Percentiles rank a stretch among this genome's conserved stretches.
These are phyloP conservation scores for Schizophyllum amplum DNA, from an alignment of 1,284 basidiomycete genomes.

Conservation along the genomic window DNA sequence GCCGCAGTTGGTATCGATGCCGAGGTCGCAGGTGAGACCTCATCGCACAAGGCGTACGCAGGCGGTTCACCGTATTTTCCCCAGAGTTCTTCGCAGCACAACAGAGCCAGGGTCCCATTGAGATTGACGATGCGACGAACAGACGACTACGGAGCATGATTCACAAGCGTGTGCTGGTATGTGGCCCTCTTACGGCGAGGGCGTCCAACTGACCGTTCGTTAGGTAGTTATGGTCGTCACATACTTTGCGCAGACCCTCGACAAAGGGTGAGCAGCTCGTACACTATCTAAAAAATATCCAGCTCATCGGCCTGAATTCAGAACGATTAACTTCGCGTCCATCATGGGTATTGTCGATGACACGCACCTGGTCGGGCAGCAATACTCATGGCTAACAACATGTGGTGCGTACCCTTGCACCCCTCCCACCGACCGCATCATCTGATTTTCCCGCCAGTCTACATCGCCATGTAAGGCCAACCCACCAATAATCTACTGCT, in stretches of 20 bases:
- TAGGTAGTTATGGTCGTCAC: slow-evolving; percentile 44
- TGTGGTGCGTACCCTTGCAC: slow-evolving; percentile 26
- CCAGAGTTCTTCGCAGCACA: not conserved
- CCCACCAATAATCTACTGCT: not conserved
- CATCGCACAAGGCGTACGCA: too few relatives aligned
- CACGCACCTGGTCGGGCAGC: slow-evolving; percentile 36
- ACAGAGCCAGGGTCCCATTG: slow-evolving; percentile 13
- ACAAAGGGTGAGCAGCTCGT: slow-evolving; percentile 33
- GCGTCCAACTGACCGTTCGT: not conserved
- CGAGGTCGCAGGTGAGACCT: too few relatives aligned
- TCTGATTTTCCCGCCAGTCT: slow-evolving; percentile 21
- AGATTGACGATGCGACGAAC: slow-evolving; percentile 39
- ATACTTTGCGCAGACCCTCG: slow-evolving; percentile 45
- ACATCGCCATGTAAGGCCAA: slow-evolving; percentile 30
- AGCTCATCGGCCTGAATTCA: too few relatives aligned
- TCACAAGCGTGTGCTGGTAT: slow-evolving; percentile 40
- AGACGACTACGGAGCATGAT: slow-evolving; percentile 37
- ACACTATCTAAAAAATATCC: not conserved
- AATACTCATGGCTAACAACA: slow-evolving; percentile 45
- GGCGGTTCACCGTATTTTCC: too few relatives aligned
- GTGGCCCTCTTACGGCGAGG: slow-evolving; percentile 5
- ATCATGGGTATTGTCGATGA: slow-evolving; percentile 48
- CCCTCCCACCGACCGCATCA: not conserved
- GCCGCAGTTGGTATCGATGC: slow-evolving; percentile 34
- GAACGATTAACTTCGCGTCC: slow-evolving; percentile 44